A percentile compares a stretch with the other conserved stretches of the same genome.
These are phyloP conservation scores for Claviceps sp. DNA, from an alignment of 2,329 filamentous ascomycete species.

Conservation along the genomic window DNA sequence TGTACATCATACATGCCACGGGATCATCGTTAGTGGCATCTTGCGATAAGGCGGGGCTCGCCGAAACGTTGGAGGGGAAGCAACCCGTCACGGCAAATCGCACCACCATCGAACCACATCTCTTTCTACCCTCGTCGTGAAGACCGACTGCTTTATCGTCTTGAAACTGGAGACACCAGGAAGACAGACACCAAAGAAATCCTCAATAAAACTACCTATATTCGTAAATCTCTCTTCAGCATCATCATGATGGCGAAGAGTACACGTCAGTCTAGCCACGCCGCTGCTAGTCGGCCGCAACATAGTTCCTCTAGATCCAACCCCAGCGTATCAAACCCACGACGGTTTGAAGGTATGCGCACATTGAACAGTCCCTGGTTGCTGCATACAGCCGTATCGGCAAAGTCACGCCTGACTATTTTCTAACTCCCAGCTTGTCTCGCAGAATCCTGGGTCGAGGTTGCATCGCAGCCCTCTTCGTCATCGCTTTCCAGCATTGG, in stretches of 20 bases:
- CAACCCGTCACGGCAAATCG: background rate
- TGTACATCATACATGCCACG: background rate
- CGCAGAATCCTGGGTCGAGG: slow-evolving; percentile 90
- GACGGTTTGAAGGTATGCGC: slow-evolving; percentile 24
- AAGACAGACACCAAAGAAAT: background rate
- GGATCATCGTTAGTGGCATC: background rate
- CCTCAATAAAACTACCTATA: too few relatives aligned
- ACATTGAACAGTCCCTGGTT: background rate
- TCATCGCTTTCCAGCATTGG: slow-evolving; percentile 77
- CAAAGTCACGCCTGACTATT: background rate
- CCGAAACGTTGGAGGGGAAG: background rate
- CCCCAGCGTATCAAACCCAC: slow-evolving; percentile 18
- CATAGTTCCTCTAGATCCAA: slow-evolving; percentile 15
- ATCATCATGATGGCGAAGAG: slow-evolving; percentile 19
- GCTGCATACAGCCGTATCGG: background rate
- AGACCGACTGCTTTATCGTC: background rate
- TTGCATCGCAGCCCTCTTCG: slow-evolving; percentile 83
- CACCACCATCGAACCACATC: background rate
- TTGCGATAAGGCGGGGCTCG: slow-evolving; percentile 5
- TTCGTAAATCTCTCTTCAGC: background rate
- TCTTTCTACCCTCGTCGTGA: background rate
- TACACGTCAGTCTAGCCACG: slow-evolving; percentile 14
- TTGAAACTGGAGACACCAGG: background rate
- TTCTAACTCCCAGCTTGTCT: slow-evolving; percentile 6
- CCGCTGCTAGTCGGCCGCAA: slow-evolving; percentile 12